Percentiles rank a stretch among this genome's conserved stretches.
These are phyloP conservation scores for Rhamnella rubrinervis DNA, from an alignment of 331 rosid genomes.

Conservation along the genomic window DNA sequence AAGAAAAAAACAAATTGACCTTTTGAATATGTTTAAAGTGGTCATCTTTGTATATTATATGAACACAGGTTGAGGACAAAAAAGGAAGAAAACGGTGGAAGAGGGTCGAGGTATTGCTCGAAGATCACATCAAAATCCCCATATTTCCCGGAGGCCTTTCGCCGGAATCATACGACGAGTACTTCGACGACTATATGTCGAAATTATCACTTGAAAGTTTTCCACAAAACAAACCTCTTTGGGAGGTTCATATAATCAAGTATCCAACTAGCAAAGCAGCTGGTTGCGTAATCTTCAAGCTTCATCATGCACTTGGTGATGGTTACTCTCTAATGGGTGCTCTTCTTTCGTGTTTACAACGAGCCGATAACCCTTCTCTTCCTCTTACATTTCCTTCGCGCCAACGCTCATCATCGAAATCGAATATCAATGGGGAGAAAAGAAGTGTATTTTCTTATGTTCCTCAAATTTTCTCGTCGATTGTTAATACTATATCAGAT, in stretches of 20 bases:
- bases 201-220: constrained; percentile 17
- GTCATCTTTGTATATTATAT: neutral
- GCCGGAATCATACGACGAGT: constrained; percentile 25
- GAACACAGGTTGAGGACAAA: constrained; percentile 7
- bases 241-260: constrained; percentile 61
- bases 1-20: no score
- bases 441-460: neutral
- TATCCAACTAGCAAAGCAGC: constrained; percentile 45
- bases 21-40: no score
- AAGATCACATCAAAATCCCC: constrained; percentile 37
- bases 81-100: constrained; percentile 25
- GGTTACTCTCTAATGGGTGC: constrained; percentile 56
- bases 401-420: neutral
- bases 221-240: constrained; percentile 36
- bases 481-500: constrained; percentile 31
- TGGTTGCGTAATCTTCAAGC: constrained; percentile 33
- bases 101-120: constrained; percentile 30
- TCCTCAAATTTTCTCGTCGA: neutral
- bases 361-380: constrained; percentile 52
- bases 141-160: constrained; percentile 27
- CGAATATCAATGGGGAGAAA: neutral
- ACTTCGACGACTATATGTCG: constrained; percentile 34
- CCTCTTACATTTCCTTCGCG: constrained; percentile 46
- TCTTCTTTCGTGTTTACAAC: constrained; percentile 44
- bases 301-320: constrained; percentile 62